Base-by-base conservation (phyloP, 1,284 basidiomycete genomes). In the Apiotrichum laibachii region DNA sequence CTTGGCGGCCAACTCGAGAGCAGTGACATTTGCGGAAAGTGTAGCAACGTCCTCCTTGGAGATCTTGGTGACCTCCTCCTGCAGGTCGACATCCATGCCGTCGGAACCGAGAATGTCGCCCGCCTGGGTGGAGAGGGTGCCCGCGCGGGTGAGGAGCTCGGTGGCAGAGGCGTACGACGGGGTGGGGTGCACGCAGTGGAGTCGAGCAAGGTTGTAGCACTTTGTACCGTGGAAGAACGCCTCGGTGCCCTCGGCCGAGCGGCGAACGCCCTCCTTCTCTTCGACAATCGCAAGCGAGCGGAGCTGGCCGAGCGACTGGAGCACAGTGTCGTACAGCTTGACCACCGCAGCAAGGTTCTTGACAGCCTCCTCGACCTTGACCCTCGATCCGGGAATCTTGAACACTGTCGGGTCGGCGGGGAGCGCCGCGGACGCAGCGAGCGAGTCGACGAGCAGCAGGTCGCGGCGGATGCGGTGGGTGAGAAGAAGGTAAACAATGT, bases 401-500 rank as follows among this genome's bases (percentile, higher is more conserved):
- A 74, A 69, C 19, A 58, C 57, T 4, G 71, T 65, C 5, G 67
- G 55, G 5, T 72, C 67, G 35, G 79, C 65, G 52, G 70, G 69
- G 62, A 77, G 55, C 66, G 66, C 48, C 31, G 69, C 59, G 5
- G 68, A 64, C 22, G 68, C 69, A 39, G 83, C 80, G 4, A 90
- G 81, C 9, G 86, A 85, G 42, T 83, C 84, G 55, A 89, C 82
- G 42, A 96, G 84, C n/a, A 92, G 83, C 2, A 92, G 82, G 71
- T 96, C 93, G 19, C 92, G 86, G 70, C 92, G 86, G 56, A 91
- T 91, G 12, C 93, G 89, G 53, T 87, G 84, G 15, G 89, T 85
- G 46, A 95, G 83, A 18, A 95, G 85, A 59, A 91, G 88, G 76
- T 90, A 92, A 54, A 90, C 83, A 67, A 94, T 85, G 73, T 88